Evolutionary conservation across 2,329 filamentous ascomycete genomes (phyloP), one percentile per base, ranked within the genome.

Genomic region (Botrytis fragariae): DNA sequence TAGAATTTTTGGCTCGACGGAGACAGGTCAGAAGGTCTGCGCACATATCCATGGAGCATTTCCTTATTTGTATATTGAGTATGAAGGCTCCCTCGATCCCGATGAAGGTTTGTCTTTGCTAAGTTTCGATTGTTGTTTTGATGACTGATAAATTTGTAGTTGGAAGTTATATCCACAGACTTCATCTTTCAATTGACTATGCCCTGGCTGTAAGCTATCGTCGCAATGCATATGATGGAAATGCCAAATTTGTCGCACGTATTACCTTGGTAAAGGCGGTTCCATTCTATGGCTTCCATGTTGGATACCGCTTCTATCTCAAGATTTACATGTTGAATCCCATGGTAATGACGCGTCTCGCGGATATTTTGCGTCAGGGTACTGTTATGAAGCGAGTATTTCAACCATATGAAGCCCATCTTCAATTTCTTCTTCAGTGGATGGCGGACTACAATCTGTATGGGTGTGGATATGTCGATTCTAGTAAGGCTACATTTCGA

Each of bases 381-480:
- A 92, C 92, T 44, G 91, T 99, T 61, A 89, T 98, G 88, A 93
- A 93, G 80, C 89, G 88, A 74, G 87, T 89, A 37, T 92, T 99
- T 61, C 95, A 98, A 80, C 95, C 96, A 0, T 97, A 96, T 80
- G 96, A 99, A 83, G 94, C 93, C 29, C 97, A 99, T 81, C 82
- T 98, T 75, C 94, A 97, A 80, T 98, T 95, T 81, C 84, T 98
- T 14, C 86, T 96, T 16, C 97, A 99, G 83, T 99, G 97, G 89
- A 98, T 99, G 96, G 92, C 92, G 76, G 97, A 99, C 82, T 99
- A 97, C 85, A 99, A 98, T 80, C 85, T 99, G 77, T 98, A 97
- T 81, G 97, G 97, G 10, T 99, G 96, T 80, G 91, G 90, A 72
- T 97, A 95, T 79, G 90, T 98, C 76, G 89, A 95, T 74, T 92